These are phyloP conservation scores for Gossypium stocksii DNA, from an alignment of 345 rosid genomes.

Conservation along the genomic window DNA sequence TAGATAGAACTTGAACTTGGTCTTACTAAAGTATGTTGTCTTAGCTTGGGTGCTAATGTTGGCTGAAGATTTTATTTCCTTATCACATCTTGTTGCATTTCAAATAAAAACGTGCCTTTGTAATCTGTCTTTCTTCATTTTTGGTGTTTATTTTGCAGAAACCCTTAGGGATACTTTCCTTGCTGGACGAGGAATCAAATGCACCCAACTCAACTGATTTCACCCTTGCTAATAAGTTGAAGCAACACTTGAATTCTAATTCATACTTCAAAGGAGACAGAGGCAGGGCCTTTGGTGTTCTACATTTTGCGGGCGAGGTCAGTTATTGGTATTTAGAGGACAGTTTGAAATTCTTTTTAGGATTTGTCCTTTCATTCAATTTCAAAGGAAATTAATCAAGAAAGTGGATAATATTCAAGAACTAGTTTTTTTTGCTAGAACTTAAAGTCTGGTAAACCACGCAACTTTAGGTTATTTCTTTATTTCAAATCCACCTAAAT, in stretches of 20 bases:
- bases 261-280: constrained; percentile 81
- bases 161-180: constrained; percentile 73
- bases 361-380: background rate
- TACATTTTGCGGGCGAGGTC: constrained; percentile 93
- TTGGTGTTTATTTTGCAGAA: constrained; percentile 47
- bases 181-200: constrained; percentile 89
- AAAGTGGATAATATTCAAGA: background rate
- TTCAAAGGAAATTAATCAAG: background rate
- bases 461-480: no score
- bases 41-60: constrained; percentile 1
- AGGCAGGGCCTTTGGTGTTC: constrained; percentile 72
- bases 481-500: no score
- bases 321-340: constrained; percentile 19
- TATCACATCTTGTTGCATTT: background rate
- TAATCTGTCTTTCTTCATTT: constrained; percentile 4
- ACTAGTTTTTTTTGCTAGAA: background rate
- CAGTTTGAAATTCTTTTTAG: background rate
- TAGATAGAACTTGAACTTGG: background rate
- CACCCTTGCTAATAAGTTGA: constrained; percentile 82
- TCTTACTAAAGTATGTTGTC: background rate
- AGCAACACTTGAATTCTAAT: constrained; percentile 65
- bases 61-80: background rate
- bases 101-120: constrained; percentile 2
- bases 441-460: no score
- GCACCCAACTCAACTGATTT: constrained; percentile 81